A percentile compares a stretch with the other conserved stretches of the same genome.
phyloP scores from a whole-genome alignment of 441 rosid species.

The Syzygium malaccense region DNA sequence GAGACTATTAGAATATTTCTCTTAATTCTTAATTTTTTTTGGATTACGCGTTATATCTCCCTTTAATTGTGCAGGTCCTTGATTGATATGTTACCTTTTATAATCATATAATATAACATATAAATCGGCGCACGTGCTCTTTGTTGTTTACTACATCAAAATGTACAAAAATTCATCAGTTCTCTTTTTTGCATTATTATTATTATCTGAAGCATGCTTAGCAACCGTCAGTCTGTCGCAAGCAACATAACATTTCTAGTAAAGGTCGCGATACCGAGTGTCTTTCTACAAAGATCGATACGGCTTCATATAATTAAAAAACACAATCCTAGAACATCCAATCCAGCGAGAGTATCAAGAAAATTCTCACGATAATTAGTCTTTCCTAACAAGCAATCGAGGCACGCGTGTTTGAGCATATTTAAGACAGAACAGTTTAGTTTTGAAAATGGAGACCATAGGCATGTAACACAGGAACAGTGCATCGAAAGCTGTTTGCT shows the following conservation, averaged over 20 bases:
- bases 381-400: not conserved
- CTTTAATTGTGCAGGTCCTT: not conserved
- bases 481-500: too few species aligned
- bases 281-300: not conserved
- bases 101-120: not conserved
- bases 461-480: too few species aligned
- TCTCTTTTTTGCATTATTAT: not conserved
- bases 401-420: rapidly evolving
- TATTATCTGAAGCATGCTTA: not conserved
- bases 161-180: not conserved
- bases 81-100: not conserved
- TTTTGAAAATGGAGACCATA: not conserved
- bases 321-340: not conserved
- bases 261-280: not conserved
- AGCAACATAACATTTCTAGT: not conserved
- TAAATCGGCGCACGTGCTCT: not conserved
- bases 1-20: not conserved
- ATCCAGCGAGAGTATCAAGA: too few species aligned
- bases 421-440: not conserved
- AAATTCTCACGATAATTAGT: not conserved
- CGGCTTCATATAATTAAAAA: not conserved
- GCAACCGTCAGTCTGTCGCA: rapidly evolving
- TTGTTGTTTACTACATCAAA: not conserved
- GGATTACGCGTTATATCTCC: not conserved
- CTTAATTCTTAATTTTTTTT: not conserved